Percentiles rank a stretch among this genome's conserved stretches.
These are phyloP conservation scores for Calonectria pteridis DNA, from an alignment of 2,329 filamentous ascomycete genomes.

Conservation along the genomic window DNA sequence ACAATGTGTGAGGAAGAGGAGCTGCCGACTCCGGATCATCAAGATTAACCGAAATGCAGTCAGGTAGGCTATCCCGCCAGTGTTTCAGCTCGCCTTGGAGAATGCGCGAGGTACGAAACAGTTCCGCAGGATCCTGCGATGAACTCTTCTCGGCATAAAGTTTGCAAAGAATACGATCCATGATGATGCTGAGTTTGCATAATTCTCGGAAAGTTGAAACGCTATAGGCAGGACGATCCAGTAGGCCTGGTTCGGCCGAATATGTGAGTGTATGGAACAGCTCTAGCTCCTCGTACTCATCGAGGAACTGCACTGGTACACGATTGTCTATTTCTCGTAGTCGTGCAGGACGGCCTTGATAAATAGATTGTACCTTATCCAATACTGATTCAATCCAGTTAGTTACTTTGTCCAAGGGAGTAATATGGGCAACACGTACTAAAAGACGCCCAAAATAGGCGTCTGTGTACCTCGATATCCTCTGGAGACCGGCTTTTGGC, in stretches of 20 bases:
- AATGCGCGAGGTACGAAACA: constrained; percentile 46
- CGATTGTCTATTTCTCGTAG: constrained; percentile 57
- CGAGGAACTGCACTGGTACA: constrained; percentile 59
- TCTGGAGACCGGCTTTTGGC: constrained; percentile 51
- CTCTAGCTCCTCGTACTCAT: constrained; percentile 64
- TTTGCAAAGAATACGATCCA: constrained; percentile 58
- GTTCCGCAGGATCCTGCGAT: constrained; percentile 39
- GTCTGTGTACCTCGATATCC: constrained; percentile 57
- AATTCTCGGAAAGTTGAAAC: constrained; percentile 56
- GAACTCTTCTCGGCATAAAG: constrained; percentile 56
- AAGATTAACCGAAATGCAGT: constrained; percentile 47
- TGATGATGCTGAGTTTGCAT: constrained; percentile 58
- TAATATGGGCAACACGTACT: constrained; percentile 12
- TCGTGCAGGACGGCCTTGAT: constrained; percentile 63
- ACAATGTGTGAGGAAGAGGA: constrained; percentile 30
- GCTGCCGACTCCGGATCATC: constrained; percentile 39
- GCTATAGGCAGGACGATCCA: constrained; percentile 53
- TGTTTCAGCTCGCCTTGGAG: constrained; percentile 54
- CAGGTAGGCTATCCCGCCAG: constrained; percentile 56
- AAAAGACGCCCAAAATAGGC: constrained; percentile 48
- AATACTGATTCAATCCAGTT: constrained; percentile 32
- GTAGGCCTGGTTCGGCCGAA: constrained; percentile 40
- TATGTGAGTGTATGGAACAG: constrained; percentile 58
- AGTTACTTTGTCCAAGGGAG: not conserved
- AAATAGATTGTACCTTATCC: constrained; percentile 66